Evolutionary conservation across 2,329 filamentous ascomycete genomes (phyloP).

Genomic region (Xylaria sp.): DNA sequence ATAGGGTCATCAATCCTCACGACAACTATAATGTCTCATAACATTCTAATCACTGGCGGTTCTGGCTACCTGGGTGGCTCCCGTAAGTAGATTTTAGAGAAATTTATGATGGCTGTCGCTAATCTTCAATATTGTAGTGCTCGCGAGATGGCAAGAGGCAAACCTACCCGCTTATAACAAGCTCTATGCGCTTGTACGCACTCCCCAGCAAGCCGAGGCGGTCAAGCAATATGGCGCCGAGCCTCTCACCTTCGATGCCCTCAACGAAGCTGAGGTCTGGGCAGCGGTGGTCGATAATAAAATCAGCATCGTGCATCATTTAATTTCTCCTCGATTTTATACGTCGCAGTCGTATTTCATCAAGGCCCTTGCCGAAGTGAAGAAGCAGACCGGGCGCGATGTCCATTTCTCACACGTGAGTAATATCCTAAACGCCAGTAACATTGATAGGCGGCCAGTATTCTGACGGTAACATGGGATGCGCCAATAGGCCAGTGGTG

Average conservation of each 20-base stretch:
- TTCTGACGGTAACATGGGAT: conserved; percentile 4
- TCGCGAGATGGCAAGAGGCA: conserved; percentile 53
- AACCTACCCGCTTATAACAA: conserved; percentile 56
- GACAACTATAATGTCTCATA: conserved; percentile 45
- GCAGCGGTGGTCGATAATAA: conserved; percentile 54
- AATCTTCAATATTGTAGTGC: conserved; percentile 44
- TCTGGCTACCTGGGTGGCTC: conserved; percentile 66
- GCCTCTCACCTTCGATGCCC: conserved; percentile 55
- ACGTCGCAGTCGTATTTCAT: conserved; percentile 56
- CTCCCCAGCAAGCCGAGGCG: conserved; percentile 56
- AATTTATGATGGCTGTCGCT: neutral
- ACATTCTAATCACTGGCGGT: conserved; percentile 62
- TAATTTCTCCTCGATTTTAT: conserved; percentile 55
- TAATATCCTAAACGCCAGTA: conserved; percentile 20
- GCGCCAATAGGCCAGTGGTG: conserved; percentile 56
- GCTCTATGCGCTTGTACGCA: conserved; percentile 61
- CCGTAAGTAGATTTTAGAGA: conserved; percentile 20
- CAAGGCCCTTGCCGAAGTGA: conserved; percentile 58
- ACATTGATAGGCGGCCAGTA: neutral
- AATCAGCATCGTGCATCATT: conserved; percentile 61
- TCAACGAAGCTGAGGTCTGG: conserved; percentile 51
- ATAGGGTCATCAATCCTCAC: neutral
- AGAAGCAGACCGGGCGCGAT: conserved; percentile 52
- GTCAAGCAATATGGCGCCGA: conserved; percentile 57
- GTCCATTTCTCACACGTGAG: conserved; percentile 61